phyloP scores from a whole-genome alignment of 129 eudicot genomes.

The Flaveria bidentis region DNA sequence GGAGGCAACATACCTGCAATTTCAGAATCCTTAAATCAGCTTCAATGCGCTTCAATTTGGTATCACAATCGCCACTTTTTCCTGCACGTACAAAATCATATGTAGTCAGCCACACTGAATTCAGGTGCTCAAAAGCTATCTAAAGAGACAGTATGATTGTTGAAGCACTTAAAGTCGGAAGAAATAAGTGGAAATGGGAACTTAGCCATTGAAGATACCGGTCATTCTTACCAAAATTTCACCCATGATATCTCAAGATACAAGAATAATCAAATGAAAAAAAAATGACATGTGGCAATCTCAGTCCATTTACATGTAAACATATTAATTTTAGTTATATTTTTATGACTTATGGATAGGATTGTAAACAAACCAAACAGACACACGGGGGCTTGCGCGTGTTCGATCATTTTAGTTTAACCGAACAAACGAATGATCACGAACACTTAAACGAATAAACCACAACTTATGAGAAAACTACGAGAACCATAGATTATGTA shows the following conservation, averaged over 20 bases:
- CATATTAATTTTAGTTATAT: neutral
- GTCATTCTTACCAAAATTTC: neutral
- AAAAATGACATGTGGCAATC: neutral
- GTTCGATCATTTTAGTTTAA: too few species aligned
- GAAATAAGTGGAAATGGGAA: neutral
- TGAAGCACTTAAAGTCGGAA: neutral
- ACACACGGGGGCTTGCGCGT: too few species aligned
- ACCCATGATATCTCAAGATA: neutral
- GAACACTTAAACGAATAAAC: too few species aligned
- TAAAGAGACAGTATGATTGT: neutral
- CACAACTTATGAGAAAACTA: too few species aligned
- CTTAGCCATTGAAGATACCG: neutral
- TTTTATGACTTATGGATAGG: neutral
- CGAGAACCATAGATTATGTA: too few species aligned
- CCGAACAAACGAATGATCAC: too few species aligned
- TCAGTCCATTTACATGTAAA: neutral
- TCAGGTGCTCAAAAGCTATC: constrained; percentile 10
- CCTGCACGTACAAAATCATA: constrained; percentile 45
- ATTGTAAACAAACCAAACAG: neutral
- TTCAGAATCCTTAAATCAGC: constrained; percentile 84
- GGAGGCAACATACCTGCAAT: constrained; percentile 59
- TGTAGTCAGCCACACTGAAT: neutral
- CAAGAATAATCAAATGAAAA: neutral
- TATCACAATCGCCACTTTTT: constrained; percentile 45
- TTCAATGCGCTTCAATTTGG: constrained; percentile 64